A percentile compares a stretch with the other conserved stretches of the same genome.
phyloP scores from a whole-genome alignment of 768 basidiomycete species.

The Panaeolus papilionaceus region DNA sequence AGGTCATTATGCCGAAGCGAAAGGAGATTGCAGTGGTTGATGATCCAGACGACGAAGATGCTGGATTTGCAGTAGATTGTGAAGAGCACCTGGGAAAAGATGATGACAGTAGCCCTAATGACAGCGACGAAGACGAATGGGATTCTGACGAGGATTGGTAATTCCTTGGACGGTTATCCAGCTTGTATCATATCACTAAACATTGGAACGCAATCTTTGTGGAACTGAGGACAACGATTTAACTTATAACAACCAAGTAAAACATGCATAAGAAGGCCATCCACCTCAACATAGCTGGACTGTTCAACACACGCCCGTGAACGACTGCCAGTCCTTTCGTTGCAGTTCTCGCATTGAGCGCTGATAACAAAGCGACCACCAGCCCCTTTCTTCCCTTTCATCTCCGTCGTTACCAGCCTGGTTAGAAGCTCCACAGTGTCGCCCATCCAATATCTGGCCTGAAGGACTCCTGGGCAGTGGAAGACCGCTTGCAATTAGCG shows the following conservation, averaged over 20 bases:
- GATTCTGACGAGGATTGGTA: conserved; percentile 19
- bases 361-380: conserved; percentile 37
- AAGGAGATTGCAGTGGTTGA: neutral
- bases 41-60: conserved; percentile 24
- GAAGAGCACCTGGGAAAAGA: conserved; percentile 20
- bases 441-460: conserved; percentile 48
- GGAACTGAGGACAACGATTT: too few species aligned
- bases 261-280: too few species aligned
- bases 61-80: conserved; percentile 23
- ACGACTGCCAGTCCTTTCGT: conserved; percentile 29
- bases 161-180: neutral
- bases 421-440: conserved; percentile 18
- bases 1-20: neutral
- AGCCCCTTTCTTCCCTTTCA: conserved; percentile 35
- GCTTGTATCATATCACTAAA: too few species aligned
- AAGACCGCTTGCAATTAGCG: conserved; percentile 47
- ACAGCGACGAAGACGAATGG: neutral
- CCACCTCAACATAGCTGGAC: too few species aligned
- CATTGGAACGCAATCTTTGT: too few species aligned
- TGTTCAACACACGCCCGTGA: too few species aligned
- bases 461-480: conserved; percentile 82
- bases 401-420: conserved; percentile 22
- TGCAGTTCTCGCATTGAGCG: conserved; percentile 55
- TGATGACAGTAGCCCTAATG: neutral
- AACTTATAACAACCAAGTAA: too few species aligned